Percentiles rank a stretch among this genome's conserved stretches.
phyloP scores from a whole-genome alignment of 2,329 filamentous ascomycete genomes.

The Aurifilum marmelostoma region DNA sequence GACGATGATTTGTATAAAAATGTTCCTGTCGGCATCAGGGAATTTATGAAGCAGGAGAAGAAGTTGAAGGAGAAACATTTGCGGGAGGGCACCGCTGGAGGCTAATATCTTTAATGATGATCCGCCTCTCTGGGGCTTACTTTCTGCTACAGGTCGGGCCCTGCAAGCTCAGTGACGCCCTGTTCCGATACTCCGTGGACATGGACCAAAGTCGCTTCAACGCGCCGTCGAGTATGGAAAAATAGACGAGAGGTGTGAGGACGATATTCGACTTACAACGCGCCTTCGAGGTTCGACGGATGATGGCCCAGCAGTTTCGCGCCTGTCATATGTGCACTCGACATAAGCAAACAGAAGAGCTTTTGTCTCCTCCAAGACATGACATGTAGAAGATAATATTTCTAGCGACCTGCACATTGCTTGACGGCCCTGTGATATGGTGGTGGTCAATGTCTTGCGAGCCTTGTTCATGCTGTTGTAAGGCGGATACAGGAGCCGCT shows the following conservation, averaged over 20 bases:
- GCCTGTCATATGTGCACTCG: background rate
- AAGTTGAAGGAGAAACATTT: conserved; percentile 76
- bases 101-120: conserved; percentile 35
- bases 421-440: too few relatives aligned
- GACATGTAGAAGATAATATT: background rate
- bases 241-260: too few relatives aligned
- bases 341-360: too few relatives aligned
- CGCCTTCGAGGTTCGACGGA: too few relatives aligned
- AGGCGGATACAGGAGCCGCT: background rate
- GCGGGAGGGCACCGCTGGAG: conserved; percentile 54
- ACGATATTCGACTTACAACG: too few relatives aligned
- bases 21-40: conserved; percentile 88
- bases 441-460: too few relatives aligned
- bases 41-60: conserved; percentile 98
- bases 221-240: too few relatives aligned
- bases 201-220: too few relatives aligned
- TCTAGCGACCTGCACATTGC: background rate
- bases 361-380: too few relatives aligned
- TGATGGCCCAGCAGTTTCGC: too few relatives aligned
- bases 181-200: background rate
- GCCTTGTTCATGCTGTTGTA: background rate
- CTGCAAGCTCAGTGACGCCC: background rate
- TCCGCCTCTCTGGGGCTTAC: background rate
- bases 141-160: background rate
- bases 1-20: conserved; percentile 73